Evolutionary conservation across 2,329 filamentous ascomycete genomes (phyloP), one percentile per base, ranked within the genome.

Genomic region (Curvularia sp.): DNA sequence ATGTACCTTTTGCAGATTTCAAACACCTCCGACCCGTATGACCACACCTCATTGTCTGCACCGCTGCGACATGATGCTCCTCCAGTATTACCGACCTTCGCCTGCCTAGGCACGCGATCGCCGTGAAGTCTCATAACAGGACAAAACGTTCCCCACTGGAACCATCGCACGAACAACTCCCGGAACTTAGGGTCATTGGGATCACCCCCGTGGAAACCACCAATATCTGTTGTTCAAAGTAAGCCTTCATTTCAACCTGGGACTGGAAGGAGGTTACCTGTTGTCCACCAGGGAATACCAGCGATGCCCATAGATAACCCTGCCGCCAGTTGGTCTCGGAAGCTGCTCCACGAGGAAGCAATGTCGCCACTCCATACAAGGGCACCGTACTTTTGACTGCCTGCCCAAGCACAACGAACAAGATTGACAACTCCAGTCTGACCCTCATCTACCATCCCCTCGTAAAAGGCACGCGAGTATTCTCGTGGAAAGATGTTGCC

Each of bases 301-400:
- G 86, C 80, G 4, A 89, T 75, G 0, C 86, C 88, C 84, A 89
- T 88, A 68, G 88, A 88, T 20, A 90, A 76, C 0, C 88, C 88
- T 0, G 88, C 87, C 0, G 85, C 80, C 2, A 89, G 76, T 69
- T 90, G 86, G 57, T 85, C 82, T 3, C 84, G 81, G 48, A 89
- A 79, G 26, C 81, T 85, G 2, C 72, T 73, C 88, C 87, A 90
- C 0, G 84, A 87, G 0, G 83, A 86, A 0, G 87, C 87, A 57
- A 89, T 88, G 66, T 90, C 88, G 13, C 88, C 88, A 50, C 82
- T 85, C 88, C 88, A 89, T 1, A 90, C 85, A 0, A 90, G 78
- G 0, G 87, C 85, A 1, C 87, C 88, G 65, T 85, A 89, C 61
- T 84, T 85, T 68, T 90, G 87, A 62, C 82, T 86, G 0, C 84